Conservation (phyloP, 352 stramenopile species). For the Globisporangium solare region DNA sequence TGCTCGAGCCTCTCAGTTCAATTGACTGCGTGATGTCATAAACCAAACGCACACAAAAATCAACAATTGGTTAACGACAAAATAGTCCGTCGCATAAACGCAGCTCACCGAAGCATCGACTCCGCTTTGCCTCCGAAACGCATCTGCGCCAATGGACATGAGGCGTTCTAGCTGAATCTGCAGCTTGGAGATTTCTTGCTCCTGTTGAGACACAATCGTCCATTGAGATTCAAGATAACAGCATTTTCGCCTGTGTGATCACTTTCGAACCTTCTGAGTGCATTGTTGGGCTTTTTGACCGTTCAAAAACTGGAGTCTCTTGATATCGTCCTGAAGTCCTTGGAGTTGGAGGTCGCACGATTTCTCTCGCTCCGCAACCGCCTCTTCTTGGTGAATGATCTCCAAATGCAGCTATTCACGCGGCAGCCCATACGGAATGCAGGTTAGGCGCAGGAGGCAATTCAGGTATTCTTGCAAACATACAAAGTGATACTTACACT, state of each 20-base stretch:
- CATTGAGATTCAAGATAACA: not conserved
- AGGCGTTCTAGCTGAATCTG: conserved; percentile 61
- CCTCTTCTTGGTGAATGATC: conserved; percentile 80
- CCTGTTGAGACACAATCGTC: conserved; percentile 22
- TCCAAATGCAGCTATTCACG: conserved; percentile 55
- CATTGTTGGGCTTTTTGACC: conserved; percentile 48
- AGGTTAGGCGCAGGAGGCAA: conserved; percentile 39
- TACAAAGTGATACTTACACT: conserved; percentile 25
- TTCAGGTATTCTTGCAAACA: not conserved
- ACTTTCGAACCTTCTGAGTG: conserved; percentile 42
- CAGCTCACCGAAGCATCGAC: conserved; percentile 10
- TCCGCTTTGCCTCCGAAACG: conserved; percentile 10
- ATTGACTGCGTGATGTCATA: conserved; percentile 16
- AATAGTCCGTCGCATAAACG: not conserved
- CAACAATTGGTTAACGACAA: not conserved
- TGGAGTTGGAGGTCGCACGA: conserved; percentile 60
- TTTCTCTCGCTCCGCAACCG: conserved; percentile 59
- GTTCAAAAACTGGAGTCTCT: conserved; percentile 69
- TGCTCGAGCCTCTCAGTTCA: conserved; percentile 23
- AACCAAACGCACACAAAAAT: not conserved
- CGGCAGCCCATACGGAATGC: not conserved
- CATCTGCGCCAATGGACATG: conserved; percentile 24
- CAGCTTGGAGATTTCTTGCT: conserved; percentile 57
- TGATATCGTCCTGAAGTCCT: conserved; percentile 62
- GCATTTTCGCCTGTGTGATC: no score